A percentile compares a stretch with the other conserved stretches of the same genome.
phyloP scores from a whole-genome alignment of 2,329 filamentous ascomycete species.

The Diaporthe citriasiana region DNA sequence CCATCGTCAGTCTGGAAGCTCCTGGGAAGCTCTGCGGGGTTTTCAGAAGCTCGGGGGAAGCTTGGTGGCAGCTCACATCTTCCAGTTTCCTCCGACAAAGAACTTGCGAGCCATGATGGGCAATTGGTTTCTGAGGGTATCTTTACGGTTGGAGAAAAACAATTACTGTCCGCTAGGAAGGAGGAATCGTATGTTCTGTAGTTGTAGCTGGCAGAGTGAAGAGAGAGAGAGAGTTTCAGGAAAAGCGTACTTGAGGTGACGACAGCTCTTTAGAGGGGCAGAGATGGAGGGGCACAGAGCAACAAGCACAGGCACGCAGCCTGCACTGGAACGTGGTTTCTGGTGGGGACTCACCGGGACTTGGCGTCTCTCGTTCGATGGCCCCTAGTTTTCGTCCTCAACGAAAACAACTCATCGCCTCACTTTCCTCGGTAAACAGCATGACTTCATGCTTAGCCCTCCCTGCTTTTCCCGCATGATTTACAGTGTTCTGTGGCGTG shows the following conservation, averaged over 20 bases:
- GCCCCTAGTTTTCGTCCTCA: conserved; percentile 8
- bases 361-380: conserved; percentile 36
- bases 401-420: conserved; percentile 37
- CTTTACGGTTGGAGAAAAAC: not conserved
- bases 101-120: conserved; percentile 92
- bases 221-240: conserved; percentile 30
- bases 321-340: conserved; percentile 7
- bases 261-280: conserved; percentile 38
- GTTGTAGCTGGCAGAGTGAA: conserved; percentile 10
- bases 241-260: conserved; percentile 31
- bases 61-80: conserved; percentile 79
- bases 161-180: not conserved
- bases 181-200: not conserved
- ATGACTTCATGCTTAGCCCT: conserved; percentile 36
- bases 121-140: conserved; percentile 48
- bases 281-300: conserved; percentile 32
- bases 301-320: conserved; percentile 12
- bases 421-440: conserved; percentile 36
- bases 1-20: conserved; percentile 42
- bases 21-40: conserved; percentile 45
- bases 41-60: conserved; percentile 47
- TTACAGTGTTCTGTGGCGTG: conserved; percentile 35
- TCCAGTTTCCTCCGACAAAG: conserved; percentile 99
- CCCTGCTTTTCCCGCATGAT: conserved; percentile 34
- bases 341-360: conserved; percentile 29